phyloP scores from a whole-genome alignment of 2,329 filamentous ascomycete genomes.

The Sporothrix curviconia region DNA sequence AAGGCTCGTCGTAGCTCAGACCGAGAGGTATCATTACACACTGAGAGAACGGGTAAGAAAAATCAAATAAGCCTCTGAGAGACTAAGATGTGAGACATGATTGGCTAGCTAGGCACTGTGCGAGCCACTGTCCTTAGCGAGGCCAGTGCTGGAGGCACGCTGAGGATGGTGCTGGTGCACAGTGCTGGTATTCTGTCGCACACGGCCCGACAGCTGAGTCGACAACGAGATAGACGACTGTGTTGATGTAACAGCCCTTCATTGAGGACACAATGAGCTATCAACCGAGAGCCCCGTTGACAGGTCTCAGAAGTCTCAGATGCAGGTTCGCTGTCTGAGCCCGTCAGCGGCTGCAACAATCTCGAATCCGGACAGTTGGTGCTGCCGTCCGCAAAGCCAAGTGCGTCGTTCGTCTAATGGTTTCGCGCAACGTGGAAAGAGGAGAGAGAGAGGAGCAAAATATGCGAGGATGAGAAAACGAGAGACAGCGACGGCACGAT shows the following conservation, averaged over 20 bases:
- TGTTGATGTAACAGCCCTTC: no score
- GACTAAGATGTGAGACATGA: constrained; percentile 9
- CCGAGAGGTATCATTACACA: neutral
- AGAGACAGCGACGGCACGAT: neutral
- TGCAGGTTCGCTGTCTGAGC: neutral
- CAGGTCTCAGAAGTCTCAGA: constrained; percentile 5
- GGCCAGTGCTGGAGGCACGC: neutral
- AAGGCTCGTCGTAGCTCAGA: neutral
- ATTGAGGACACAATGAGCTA: no score
- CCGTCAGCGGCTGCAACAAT: neutral
- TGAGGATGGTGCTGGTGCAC: neutral
- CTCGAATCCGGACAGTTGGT: constrained; percentile 4
- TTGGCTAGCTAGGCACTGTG: constrained; percentile 8
- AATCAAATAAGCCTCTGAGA: neutral
- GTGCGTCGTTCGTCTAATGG: neutral
- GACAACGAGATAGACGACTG: no score
- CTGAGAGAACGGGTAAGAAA: neutral
- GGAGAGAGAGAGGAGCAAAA: no score
- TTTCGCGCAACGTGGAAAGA: neutral
- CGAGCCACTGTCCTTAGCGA: constrained; percentile 1
- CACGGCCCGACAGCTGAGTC: no score
- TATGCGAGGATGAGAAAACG: no score
- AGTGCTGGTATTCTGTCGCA: neutral
- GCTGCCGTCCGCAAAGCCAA: no score
- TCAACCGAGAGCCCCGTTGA: neutral